Evolutionary conservation across 768 basidiomycete genomes (phyloP).

Genomic region (Kwoniella mangroviensis): DNA sequence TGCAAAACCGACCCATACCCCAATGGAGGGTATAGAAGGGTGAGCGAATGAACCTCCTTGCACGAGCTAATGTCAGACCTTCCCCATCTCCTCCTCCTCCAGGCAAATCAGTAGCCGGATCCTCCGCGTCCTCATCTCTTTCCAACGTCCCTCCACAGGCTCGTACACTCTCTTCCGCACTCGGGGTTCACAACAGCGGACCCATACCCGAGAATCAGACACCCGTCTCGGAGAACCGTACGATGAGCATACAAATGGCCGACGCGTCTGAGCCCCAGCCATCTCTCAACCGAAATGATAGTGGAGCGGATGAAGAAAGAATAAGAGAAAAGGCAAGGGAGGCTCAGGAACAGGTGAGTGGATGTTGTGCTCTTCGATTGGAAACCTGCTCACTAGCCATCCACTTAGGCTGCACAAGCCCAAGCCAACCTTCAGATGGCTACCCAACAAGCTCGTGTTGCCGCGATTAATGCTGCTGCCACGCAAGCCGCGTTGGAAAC

Average conservation of each 20-base stretch:
- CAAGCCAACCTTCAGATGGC: constrained; percentile 55
- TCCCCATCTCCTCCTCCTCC: constrained; percentile 11
- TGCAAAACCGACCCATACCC: constrained; percentile 11
- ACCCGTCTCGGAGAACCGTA: constrained; percentile 16
- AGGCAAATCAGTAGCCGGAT: constrained; percentile 31
- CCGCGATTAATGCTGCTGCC: constrained; percentile 56
- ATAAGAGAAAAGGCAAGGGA: constrained; percentile 56
- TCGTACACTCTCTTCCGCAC: constrained; percentile 37
- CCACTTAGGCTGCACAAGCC: constrained; percentile 49
- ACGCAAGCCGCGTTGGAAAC: constrained; percentile 55
- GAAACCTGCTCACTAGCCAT: constrained; percentile 5
- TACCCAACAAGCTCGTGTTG: constrained; percentile 55
- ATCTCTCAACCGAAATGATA: constrained; percentile 19
- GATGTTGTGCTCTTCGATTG: neutral
- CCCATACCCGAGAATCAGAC: constrained; percentile 17
- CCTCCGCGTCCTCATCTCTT: constrained; percentile 42
- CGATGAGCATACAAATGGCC: constrained; percentile 54
- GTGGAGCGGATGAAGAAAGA: constrained; percentile 48
- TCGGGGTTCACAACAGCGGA: constrained; percentile 24
- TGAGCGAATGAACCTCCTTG: constrained; percentile 11
- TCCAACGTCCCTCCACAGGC: constrained; percentile 32
- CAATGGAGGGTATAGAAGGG: constrained; percentile 40
- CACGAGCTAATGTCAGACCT: neutral
- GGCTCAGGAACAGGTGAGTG: constrained; percentile 55
- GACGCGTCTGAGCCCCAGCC: constrained; percentile 39